Evolutionary conservation across 805 yeast genomes (phyloP).

Genomic region (Scheffersomyces amazonensis): DNA sequence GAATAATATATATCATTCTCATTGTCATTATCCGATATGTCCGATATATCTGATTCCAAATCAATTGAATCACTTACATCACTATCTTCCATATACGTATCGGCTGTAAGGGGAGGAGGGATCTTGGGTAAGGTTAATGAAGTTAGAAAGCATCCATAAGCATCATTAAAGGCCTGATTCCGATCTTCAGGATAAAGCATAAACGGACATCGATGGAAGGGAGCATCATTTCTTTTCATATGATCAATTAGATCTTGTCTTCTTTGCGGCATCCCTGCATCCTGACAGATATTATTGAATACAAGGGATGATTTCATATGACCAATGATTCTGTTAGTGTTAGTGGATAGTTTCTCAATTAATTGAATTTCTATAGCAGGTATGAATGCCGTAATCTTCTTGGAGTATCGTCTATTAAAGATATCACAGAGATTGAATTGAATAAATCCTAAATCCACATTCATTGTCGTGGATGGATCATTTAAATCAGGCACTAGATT

Average conservation of each 20-base stretch:
- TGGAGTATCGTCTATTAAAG: conserved; percentile 63
- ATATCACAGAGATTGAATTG: conserved; percentile 61
- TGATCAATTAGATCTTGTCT: conserved; percentile 60
- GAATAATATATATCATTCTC: no score
- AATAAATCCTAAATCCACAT: conserved; percentile 16
- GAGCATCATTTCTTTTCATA: conserved; percentile 70
- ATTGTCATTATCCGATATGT: no score
- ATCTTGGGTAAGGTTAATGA: conserved; percentile 63
- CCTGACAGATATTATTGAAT: conserved; percentile 58
- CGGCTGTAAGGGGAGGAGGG: conserved; percentile 5
- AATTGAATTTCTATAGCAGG: conserved; percentile 35
- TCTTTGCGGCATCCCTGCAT: conserved; percentile 44
- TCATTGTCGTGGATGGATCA: conserved; percentile 5
- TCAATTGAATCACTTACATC: conserved; percentile 2
- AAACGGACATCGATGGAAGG: conserved; percentile 78
- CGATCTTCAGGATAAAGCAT: conserved; percentile 53
- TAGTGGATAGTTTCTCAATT: conserved; percentile 3
- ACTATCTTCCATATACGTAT: conserved; percentile 1
- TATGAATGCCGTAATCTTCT: conserved; percentile 47
- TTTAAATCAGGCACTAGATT: conserved; percentile 21
- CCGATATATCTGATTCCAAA: neutral
- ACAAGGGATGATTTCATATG: conserved; percentile 56
- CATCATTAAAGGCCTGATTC: conserved; percentile 44
- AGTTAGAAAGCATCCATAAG: conserved; percentile 53
- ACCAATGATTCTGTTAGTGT: conserved; percentile 23